Percentiles rank a stretch among this genome's conserved stretches.
Conservation (phyloP, 2,329 filamentous ascomycete genomes). For the Chaetoscypha palmicola region DNA sequence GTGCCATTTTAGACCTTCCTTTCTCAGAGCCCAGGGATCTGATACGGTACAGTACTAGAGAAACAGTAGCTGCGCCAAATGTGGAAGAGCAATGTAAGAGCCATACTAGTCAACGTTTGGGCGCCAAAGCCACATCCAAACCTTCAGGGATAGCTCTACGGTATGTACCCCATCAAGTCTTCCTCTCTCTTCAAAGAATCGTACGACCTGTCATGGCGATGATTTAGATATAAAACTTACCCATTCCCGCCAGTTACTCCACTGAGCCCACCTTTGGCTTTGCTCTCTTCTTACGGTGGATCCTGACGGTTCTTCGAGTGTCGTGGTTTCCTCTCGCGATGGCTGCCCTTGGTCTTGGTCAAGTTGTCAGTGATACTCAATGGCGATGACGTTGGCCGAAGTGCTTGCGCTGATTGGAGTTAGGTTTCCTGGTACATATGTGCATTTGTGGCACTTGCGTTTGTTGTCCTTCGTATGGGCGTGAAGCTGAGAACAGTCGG, state of each 20-base stretch:
- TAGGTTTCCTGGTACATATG: constrained; percentile 16
- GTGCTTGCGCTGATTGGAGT: background rate
- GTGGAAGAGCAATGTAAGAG: too few species aligned
- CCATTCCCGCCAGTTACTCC: background rate
- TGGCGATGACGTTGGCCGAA: background rate
- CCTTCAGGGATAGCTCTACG: too few species aligned
- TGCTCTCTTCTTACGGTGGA: too few species aligned
- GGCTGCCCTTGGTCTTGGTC: constrained; percentile 3
- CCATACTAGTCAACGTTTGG: too few species aligned
- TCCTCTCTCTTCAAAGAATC: background rate
- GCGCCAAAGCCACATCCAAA: too few species aligned
- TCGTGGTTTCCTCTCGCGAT: background rate
- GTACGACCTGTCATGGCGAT: background rate
- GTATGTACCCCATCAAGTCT: background rate
- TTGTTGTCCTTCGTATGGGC: constrained; percentile 28
- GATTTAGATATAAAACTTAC: background rate
- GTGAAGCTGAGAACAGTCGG: constrained; percentile 28
- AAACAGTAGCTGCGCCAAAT: too few species aligned
- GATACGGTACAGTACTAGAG: too few species aligned
- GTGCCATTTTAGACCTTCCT: too few species aligned
- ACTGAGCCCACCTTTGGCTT: too few species aligned
- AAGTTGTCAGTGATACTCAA: constrained; percentile 3
- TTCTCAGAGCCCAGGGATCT: too few species aligned
- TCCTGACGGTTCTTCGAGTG: background rate
- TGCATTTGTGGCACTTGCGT: constrained; percentile 20